These are phyloP conservation scores for Penicillium sp. DNA, from an alignment of 2,329 filamentous ascomycete species.

Conservation along the genomic window DNA sequence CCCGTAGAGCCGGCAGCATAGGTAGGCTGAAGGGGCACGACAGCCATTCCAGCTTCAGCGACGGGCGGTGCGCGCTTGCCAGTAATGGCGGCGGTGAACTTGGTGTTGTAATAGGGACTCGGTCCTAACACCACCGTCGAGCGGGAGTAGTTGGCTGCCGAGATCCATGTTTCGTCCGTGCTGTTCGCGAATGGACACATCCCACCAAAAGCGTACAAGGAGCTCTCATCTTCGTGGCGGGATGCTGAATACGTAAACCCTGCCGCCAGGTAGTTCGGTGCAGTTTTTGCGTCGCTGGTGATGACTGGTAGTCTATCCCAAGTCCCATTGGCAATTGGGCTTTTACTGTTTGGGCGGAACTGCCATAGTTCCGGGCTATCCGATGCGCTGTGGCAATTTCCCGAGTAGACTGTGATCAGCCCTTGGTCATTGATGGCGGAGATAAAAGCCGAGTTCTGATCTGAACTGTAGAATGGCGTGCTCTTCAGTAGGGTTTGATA, in stretches of 20 bases:
- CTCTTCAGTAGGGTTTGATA: slow-evolving; percentile 29
- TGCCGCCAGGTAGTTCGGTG: slow-evolving; percentile 57
- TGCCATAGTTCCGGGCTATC: slow-evolving; percentile 63
- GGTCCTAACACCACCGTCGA: slow-evolving; percentile 64
- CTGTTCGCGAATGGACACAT: slow-evolving; percentile 67
- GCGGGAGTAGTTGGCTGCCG: slow-evolving; percentile 73
- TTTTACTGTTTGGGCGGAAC: slow-evolving; percentile 52
- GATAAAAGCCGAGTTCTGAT: slow-evolving; percentile 62
- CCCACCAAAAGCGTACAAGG: slow-evolving; percentile 74
- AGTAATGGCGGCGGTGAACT: slow-evolving; percentile 37
- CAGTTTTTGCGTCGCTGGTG: slow-evolving; percentile 34
- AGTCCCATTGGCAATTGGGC: slow-evolving; percentile 49
- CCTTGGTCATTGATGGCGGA: slow-evolving; percentile 66
- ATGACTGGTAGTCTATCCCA: slow-evolving; percentile 50
- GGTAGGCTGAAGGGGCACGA: slow-evolving; percentile 70
- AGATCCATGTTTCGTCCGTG: slow-evolving; percentile 60
- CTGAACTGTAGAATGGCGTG: slow-evolving; percentile 32
- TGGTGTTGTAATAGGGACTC: slow-evolving; percentile 40
- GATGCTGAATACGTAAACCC: slow-evolving; percentile 64
- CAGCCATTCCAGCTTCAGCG: slow-evolving; percentile 80
- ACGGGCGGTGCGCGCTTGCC: slow-evolving; percentile 63
- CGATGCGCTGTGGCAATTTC: slow-evolving; percentile 61
- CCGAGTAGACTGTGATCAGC: slow-evolving; percentile 69
- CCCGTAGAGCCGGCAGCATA: slow-evolving; percentile 64
- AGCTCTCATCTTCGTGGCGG: slow-evolving; percentile 51